Base-by-base conservation (phyloP, 2,329 filamentous ascomycete genomes). In the Sarocladiaceae sp. region DNA sequence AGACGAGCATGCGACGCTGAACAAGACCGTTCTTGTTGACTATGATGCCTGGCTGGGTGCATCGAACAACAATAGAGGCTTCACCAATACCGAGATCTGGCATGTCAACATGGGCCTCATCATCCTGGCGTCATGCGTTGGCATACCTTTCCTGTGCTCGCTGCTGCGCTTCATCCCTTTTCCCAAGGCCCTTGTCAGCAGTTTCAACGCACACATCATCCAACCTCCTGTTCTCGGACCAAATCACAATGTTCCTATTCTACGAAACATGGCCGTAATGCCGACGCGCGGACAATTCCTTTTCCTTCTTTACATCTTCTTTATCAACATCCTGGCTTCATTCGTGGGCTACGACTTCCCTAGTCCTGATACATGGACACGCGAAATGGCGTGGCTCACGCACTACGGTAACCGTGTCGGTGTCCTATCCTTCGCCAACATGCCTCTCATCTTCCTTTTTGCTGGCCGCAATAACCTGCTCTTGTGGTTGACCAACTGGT, bases 401-500 rank as follows among this genome's bases (percentile, higher is more conserved):
- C 62, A 62, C 44, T 43, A 69, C 20, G 50, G 55, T 7, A 62
- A 64, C 48, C 62, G 69, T 10, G 61, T 61, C 4, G 68, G 68
- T 6, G 51, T 58, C 4, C 50, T 69, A 19, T 56, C 55, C 10
- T 66, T 66, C 45, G 62, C 59, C n/a, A 59, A 65, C 33, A 33
- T 66, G 0, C 60, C 66, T 0, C 51, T 72, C 0, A 34, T 66
- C 1, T 51, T 71, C 13, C 60, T 73, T 6, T 70, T 64, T 48
- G 56, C 64, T 2, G 54, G 61, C 2, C 58, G 70, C 4, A 72
- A 74, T 53, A 72, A 70, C 48, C 19, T 72, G 6, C 58, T 71
- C 0, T 58, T 72, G 0, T 65, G 60, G 58, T 40, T 70, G 3
- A 72, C 70, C 3, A 62, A 68, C 50, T 74, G 70, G 69, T 63